Evolutionary conservation across 192 early-diverging fungal species (phyloP).

Genomic region (Coemansia sp.): DNA sequence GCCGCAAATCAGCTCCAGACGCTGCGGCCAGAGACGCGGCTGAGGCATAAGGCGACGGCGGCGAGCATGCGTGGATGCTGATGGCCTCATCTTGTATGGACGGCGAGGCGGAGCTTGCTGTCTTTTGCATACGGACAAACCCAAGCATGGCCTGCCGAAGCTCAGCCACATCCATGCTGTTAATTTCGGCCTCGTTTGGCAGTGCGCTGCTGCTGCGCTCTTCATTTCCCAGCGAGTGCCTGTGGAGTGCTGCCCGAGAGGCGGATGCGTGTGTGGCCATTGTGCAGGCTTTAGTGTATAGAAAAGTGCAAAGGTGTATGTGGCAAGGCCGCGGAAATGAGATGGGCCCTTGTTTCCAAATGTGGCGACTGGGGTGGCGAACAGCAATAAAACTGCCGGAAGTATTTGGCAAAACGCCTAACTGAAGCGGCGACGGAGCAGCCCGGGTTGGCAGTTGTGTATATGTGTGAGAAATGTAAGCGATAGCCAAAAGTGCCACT

Average conservation of each 20-base stretch:
- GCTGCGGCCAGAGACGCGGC: constrained; percentile 20
- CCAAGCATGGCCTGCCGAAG: constrained; percentile 28
- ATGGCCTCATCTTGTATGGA: constrained; percentile 7
- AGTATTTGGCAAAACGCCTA: background rate
- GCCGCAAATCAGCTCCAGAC: background rate
- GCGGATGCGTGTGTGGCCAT: constrained; percentile 29
- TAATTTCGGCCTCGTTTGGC: constrained; percentile 45
- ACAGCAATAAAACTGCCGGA: constrained; percentile 1
- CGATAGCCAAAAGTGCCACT: constrained; percentile 13
- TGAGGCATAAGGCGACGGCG: constrained; percentile 19
- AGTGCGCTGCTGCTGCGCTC: constrained; percentile 5
- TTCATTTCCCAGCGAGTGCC: constrained; percentile 11
- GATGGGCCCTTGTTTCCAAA: constrained; percentile 16
- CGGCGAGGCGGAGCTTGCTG: constrained; percentile 14
- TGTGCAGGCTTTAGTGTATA: constrained; percentile 8
- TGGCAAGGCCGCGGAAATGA: background rate
- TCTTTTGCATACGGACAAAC: constrained; percentile 25
- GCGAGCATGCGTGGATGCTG: constrained; percentile 15
- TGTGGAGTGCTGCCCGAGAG: constrained; percentile 18
- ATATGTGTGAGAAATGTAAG: constrained; percentile 6
- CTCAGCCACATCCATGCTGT: constrained; percentile 48
- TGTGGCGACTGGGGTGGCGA: background rate
- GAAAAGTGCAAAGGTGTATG: background rate
- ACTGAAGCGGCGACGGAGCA: background rate
- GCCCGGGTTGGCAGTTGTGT: background rate